Conservation (phyloP, 2,329 filamentous ascomycete genomes). For the Pleomassaria siparia region DNA sequence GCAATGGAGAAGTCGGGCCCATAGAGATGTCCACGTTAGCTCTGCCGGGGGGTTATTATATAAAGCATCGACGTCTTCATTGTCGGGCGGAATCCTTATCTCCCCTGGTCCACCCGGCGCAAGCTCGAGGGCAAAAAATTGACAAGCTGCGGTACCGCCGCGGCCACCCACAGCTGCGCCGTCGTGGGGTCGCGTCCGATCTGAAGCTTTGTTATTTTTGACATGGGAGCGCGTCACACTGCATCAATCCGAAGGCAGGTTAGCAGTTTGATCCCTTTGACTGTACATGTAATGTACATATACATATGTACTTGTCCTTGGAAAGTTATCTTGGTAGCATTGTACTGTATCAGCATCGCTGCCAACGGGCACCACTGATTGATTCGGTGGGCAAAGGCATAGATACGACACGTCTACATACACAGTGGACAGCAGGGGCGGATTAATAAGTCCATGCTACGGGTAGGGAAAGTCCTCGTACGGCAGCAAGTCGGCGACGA, state of each 20-base stretch:
- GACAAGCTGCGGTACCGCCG: slow-evolving; percentile 16
- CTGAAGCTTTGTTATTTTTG: slow-evolving; percentile 36
- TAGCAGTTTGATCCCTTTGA: not conserved
- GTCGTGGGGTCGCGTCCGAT: slow-evolving; percentile 42
- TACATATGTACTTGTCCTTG: too few relatives aligned
- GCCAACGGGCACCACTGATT: not conserved
- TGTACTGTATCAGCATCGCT: not conserved
- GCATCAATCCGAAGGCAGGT: not conserved
- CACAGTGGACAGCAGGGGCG: not conserved
- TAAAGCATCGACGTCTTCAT: slow-evolving; percentile 22
- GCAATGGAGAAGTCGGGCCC: slow-evolving; percentile 34
- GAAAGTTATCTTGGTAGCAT: too few relatives aligned
- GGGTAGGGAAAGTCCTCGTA: not conserved
- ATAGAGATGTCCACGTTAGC: slow-evolving; percentile 31
- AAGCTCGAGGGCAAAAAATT: slow-evolving; percentile 37
- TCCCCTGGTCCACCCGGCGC: slow-evolving; percentile 33
- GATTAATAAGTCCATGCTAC: too few relatives aligned
- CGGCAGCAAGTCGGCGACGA: not conserved
- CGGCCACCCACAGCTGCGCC: slow-evolving; percentile 31
- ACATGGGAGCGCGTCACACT: slow-evolving; percentile 31
- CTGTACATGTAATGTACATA: too few relatives aligned
- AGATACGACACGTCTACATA: not conserved
- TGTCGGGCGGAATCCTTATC: slow-evolving; percentile 29
- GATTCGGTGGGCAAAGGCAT: too few relatives aligned
- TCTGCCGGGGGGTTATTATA: slow-evolving; percentile 33